Evolutionary conservation across 352 stramenopile species (phyloP).

Genomic region (Phytophthora tentaculata): DNA sequence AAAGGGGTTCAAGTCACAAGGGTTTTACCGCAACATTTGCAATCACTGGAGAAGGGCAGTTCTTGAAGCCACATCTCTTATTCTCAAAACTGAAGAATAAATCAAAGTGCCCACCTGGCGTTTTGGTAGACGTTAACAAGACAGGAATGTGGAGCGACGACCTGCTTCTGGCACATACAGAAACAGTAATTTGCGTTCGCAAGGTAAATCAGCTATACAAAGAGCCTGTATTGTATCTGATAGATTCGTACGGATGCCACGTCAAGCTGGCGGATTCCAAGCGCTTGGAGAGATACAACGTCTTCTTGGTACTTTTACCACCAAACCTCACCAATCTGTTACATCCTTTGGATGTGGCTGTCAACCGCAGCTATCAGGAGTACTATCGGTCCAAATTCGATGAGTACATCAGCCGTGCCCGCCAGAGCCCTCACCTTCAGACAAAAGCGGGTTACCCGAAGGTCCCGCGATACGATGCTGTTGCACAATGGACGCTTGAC

Average conservation of each 20-base stretch:
- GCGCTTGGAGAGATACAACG: slow-evolving; percentile 7
- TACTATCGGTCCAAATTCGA: slow-evolving; percentile 16
- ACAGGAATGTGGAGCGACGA: slow-evolving; percentile 14
- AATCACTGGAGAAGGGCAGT: no score
- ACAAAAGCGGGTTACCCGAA: slow-evolving; percentile 8
- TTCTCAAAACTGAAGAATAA: slow-evolving; percentile 16
- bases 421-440: background rate
- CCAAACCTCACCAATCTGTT: slow-evolving; percentile 18
- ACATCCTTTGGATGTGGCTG: slow-evolving; percentile 6
- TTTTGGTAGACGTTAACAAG: slow-evolving; percentile 12
- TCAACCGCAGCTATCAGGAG: slow-evolving; percentile 21
- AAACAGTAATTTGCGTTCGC: background rate
- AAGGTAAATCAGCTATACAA: slow-evolving; percentile 13
- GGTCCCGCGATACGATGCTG: slow-evolving; percentile 2
- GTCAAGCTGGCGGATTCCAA: slow-evolving; percentile 14
- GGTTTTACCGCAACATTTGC: no score
- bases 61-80: background rate
- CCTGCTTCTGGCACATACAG: slow-evolving; percentile 3
- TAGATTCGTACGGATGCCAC: slow-evolving; percentile 17
- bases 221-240: slow-evolving; percentile 7
- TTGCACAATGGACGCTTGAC: slow-evolving; percentile 8
- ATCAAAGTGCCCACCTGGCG: slow-evolving; percentile 2
- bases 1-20: no score
- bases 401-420: background rate
- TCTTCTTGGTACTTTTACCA: slow-evolving; percentile 8